Evolutionary conservation across 2,329 filamentous ascomycete genomes (phyloP), one percentile per base, ranked within the genome.

Genomic region (Trichoderma breve): DNA sequence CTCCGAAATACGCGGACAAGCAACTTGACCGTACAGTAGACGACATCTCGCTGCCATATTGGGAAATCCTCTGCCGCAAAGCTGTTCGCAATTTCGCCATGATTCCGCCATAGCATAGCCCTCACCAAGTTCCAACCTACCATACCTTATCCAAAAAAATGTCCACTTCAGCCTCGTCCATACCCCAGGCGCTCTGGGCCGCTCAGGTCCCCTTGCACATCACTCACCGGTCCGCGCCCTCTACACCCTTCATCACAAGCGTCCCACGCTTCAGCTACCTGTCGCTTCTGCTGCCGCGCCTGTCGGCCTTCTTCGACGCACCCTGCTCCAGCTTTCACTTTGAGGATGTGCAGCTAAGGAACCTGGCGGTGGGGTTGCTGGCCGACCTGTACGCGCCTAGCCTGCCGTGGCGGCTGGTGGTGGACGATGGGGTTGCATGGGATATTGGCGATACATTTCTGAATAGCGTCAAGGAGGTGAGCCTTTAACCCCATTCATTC

Each of bases 371-470:
- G 30, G 86, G 87, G 15, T 79, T 88, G 73, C 82, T 90, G 34
- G 81, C 86, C 65, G 88, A 90, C 75, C 82, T 90, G 30, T 90
- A 90, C 78, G 85, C 83, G 75, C 87, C 87, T 0, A 71, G 77
- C 12, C 78, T 88, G 66, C 88, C 88, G 1, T 90, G 88, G 87
- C 82, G 83, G 14, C 80, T 90, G 62, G 84, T 84, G 18, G 87
- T 89, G 30, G 81, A 82, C 69, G 87, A 88, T 72, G 88, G 87
- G 21, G 77, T 84, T 36, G 85, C 84, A 63, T 90, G 88, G 88
- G 88, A 90, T 75, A 88, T 89, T 63, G 84, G 82, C 55, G 88
- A 90, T 78, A 90, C 89, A 0, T 91, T 91, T 75, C 83, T 90
- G 71, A 91, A 91, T 79, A 86, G 86, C 71, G 88, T 87, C 73